Conservation (phyloP, 352 stramenopile genomes). For the Globisporangium alternatum region DNA sequence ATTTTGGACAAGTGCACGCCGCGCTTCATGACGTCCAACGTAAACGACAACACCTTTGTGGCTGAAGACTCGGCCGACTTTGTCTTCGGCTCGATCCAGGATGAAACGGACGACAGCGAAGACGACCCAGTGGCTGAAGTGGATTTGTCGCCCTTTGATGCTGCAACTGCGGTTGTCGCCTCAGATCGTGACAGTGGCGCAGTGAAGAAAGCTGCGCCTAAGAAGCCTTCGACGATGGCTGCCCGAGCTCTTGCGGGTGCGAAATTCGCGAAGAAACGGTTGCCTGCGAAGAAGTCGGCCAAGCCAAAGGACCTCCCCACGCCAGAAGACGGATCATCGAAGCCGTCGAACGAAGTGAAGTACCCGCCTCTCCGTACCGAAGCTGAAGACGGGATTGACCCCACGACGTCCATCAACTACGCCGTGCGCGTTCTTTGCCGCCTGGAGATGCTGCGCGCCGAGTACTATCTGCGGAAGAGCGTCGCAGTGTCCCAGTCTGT, state of each 20-base stretch:
- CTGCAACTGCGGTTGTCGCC: constrained; percentile 19
- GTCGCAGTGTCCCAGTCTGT: constrained; percentile 82
- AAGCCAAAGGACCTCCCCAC: constrained; percentile 40
- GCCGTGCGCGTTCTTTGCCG: constrained; percentile 60
- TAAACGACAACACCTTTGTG: constrained; percentile 35
- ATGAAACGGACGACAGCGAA: constrained; percentile 38
- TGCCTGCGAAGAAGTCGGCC: constrained; percentile 39
- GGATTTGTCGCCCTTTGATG: constrained; percentile 10
- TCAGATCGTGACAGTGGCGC: constrained; percentile 18
- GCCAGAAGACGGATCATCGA: constrained; percentile 28
- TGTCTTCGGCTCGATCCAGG: constrained; percentile 47
- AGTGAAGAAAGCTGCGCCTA: constrained; percentile 19
- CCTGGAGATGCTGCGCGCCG: constrained; percentile 68
- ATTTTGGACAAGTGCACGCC: constrained; percentile 64
- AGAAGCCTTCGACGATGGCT: constrained; percentile 60
- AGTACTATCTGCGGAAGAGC: constrained; percentile 84
- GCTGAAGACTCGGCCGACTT: constrained; percentile 51
- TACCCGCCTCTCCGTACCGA: constrained; percentile 71
- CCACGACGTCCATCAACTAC: constrained; percentile 51
- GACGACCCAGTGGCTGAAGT: constrained; percentile 6
- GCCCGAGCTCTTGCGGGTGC: constrained; percentile 54
- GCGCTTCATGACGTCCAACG: constrained; percentile 25
- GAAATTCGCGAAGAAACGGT: constrained; percentile 43
- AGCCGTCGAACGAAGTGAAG: constrained; percentile 32
- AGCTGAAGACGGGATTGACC: constrained; percentile 50